phyloP scores from a whole-genome alignment of 441 rosid species.

The Euphorbia corollata region DNA sequence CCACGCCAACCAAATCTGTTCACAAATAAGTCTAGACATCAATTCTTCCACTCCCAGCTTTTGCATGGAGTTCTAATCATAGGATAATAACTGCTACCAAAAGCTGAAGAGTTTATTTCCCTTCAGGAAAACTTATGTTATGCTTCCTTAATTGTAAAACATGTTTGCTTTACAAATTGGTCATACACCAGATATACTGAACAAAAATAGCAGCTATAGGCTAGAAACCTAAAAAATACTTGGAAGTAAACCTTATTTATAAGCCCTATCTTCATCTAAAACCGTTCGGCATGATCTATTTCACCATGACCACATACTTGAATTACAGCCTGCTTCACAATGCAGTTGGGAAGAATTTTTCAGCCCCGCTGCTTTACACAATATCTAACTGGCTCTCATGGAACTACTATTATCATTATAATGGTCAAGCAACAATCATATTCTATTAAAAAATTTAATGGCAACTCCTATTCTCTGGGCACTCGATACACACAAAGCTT shows the following conservation, averaged over 20 bases:
- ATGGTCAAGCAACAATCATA: background rate
- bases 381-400: background rate
- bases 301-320: background rate
- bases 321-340: background rate
- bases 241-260: background rate
- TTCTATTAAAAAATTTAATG: background rate
- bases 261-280: background rate
- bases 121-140: background rate
- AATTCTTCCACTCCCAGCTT: background rate
- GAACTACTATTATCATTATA: background rate
- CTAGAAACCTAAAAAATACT: background rate
- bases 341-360: background rate
- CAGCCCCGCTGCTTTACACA: background rate
- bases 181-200: background rate
- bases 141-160: background rate
- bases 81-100: background rate
- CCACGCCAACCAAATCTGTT: slow-evolving; percentile 96
- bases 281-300: background rate
- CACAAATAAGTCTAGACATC: slow-evolving; percentile 10
- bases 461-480: background rate
- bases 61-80: background rate
- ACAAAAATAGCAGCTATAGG: background rate
- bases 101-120: slow-evolving; percentile 1
- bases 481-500: background rate
- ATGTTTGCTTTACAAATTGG: too few relatives aligned